phyloP scores from a whole-genome alignment of 2,329 filamentous ascomycete species.

The Alternaria alternata region DNA sequence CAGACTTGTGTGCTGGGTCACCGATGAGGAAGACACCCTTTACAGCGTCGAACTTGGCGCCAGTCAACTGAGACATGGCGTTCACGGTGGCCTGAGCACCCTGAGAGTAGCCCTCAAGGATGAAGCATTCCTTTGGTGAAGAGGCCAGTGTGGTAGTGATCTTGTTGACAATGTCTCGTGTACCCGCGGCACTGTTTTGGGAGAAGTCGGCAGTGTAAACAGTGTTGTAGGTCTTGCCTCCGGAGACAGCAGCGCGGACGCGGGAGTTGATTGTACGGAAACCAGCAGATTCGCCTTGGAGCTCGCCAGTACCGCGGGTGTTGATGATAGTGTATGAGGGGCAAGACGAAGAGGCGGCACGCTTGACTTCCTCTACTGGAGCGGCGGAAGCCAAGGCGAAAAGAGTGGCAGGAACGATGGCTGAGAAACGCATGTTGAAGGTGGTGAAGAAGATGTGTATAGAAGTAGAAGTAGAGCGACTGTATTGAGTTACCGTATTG shows the following conservation, averaged over 20 bases:
- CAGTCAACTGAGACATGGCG: conserved; percentile 44
- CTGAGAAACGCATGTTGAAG: conserved; percentile 23
- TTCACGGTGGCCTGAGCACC: conserved; percentile 49
- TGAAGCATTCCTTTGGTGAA: conserved; percentile 45
- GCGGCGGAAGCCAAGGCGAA: conserved; percentile 19
- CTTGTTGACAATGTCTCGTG: conserved; percentile 41
- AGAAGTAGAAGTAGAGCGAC: not conserved
- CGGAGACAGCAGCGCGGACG: conserved; percentile 34
- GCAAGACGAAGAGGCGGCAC: conserved; percentile 16
- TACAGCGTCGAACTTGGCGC: conserved; percentile 44
- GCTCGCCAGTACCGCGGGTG: conserved; percentile 32
- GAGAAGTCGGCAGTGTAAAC: conserved; percentile 42
- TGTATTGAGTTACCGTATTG: not conserved
- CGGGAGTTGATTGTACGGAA: conserved; percentile 48
- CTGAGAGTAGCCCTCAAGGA: conserved; percentile 51
- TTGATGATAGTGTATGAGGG: conserved; percentile 36
- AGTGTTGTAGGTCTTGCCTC: conserved; percentile 48
- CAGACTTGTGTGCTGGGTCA: conserved; percentile 43
- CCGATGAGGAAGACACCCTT: conserved; percentile 51
- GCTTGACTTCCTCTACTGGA: conserved; percentile 8
- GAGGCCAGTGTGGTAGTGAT: conserved; percentile 33
- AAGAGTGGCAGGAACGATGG: conserved; percentile 16
- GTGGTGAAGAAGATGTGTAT: not conserved
- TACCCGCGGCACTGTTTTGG: conserved; percentile 31
- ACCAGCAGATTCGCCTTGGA: conserved; percentile 26